Percentiles rank a stretch among this genome's conserved stretches.
phyloP scores from a whole-genome alignment of 1,284 basidiomycete genomes.

The Amylostereum areolatum region DNA sequence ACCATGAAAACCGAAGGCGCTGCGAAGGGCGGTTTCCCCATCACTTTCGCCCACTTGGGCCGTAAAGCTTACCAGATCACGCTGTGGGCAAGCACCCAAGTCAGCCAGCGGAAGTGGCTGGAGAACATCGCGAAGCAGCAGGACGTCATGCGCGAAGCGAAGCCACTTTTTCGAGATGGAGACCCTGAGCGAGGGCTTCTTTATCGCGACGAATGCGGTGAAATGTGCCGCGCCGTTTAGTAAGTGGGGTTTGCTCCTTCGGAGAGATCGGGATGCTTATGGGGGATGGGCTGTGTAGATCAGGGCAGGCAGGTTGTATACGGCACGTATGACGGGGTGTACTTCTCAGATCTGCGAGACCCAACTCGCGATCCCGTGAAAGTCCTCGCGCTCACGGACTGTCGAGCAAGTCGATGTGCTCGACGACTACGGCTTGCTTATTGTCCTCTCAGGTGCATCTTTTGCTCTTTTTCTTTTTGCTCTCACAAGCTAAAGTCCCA shows the following conservation, averaged over 20 bases:
- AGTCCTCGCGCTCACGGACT: conserved; percentile 83
- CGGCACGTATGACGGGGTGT: conserved; percentile 96
- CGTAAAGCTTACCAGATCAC: conserved; percentile 91
- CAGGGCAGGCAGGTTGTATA: conserved; percentile 88
- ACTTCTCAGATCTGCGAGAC: conserved; percentile 84
- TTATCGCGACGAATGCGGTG: conserved; percentile 77
- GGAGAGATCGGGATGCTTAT: conserved; percentile 3
- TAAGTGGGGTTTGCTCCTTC: conserved; percentile 36
- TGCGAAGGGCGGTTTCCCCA: conserved; percentile 84
- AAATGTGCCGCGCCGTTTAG: conserved; percentile 95
- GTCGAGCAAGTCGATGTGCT: conserved; percentile 96
- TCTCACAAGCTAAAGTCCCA: background rate
- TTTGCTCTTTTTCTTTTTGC: background rate
- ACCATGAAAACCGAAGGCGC: conserved; percentile 37
- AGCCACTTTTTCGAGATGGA: conserved; percentile 87
- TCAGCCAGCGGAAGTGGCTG: conserved; percentile 91
- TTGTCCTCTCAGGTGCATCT: conserved; percentile 86
- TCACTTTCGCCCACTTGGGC: conserved; percentile 93
- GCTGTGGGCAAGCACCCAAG: conserved; percentile 86
- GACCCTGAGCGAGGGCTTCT: conserved; percentile 84
- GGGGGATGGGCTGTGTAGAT: conserved; percentile 36
- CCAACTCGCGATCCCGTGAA: conserved; percentile 80
- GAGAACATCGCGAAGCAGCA: conserved; percentile 92
- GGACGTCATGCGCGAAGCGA: conserved; percentile 77
- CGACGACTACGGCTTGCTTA: conserved; percentile 93